Evolutionary conservation across 768 basidiomycete genomes (phyloP), one percentile per base, ranked within the genome.

Genomic region (Saitozyma sp.): DNA sequence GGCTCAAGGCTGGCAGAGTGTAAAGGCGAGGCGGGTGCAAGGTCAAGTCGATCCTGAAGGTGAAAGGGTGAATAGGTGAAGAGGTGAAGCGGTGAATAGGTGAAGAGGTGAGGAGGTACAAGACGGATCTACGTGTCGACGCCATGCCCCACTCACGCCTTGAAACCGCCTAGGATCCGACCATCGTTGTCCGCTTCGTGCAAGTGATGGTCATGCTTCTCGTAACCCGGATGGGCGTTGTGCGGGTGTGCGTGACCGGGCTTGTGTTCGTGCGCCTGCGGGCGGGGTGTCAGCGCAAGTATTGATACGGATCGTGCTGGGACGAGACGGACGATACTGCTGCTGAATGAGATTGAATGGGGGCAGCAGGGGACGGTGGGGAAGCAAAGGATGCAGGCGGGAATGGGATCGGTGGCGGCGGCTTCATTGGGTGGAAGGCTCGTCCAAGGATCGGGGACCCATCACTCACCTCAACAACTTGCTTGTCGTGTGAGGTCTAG

Each of bases 81-180:
- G n/a, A n/a, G n/a, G n/a, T n/a, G n/a, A n/a, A n/a, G n/a, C n/a
- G n/a, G n/a, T n/a, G n/a, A n/a, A n/a, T n/a, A n/a, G n/a, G n/a
- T n/a, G n/a, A n/a, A n/a, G n/a, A n/a, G n/a, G n/a, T n/a, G n/a
- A n/a, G n/a, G n/a, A n/a, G n/a, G n/a, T n/a, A n/a, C n/a, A n/a
- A n/a, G n/a, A n/a, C n/a, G n/a, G n/a, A n/a, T n/a, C n/a, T n/a
- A n/a, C n/a, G n/a, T n/a, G n/a, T n/a, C n/a, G n/a, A n/a, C n/a
- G n/a, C n/a, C n/a, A 45, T 9, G 43, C 43, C 40, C 13, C 16
- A 59, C 66, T 64, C 29, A 68, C 62, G 66, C 55, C 50, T 65
- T 68, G 60, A 51, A 69, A 17, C 67, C 67, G 17, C 61, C 67
- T 40, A 63, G 53, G 38, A 49, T 45, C 38, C 62, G 52, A 13